phyloP scores from a whole-genome alignment of 2,329 filamentous ascomycete genomes.

The Xylariaceae sp. region DNA sequence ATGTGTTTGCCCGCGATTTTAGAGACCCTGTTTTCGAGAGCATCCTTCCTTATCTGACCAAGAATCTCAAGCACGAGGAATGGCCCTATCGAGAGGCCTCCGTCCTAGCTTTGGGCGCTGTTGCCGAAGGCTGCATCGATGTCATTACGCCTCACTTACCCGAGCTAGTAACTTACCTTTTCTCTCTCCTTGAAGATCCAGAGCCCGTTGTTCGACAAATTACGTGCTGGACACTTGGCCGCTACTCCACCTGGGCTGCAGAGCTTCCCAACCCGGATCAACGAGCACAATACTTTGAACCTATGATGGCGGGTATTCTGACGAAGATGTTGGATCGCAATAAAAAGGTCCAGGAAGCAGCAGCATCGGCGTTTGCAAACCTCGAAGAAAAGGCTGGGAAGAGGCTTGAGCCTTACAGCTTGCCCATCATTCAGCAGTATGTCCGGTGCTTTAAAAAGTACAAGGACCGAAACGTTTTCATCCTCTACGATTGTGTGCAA shows the following conservation, averaged over 20 bases:
- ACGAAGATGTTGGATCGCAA: conserved; percentile 94
- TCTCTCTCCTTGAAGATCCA: conserved; percentile 75
- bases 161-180: conserved; percentile 83
- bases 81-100: conserved; percentile 94
- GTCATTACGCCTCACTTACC: conserved; percentile 87
- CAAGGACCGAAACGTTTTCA: conserved; percentile 99
- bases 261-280: conserved; percentile 63
- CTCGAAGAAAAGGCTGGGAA: conserved; percentile 89
- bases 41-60: conserved; percentile 87
- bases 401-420: conserved; percentile 76
- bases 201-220: conserved; percentile 94
- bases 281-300: conserved; percentile 78
- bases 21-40: conserved; percentile 82
- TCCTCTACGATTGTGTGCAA: conserved; percentile 97
- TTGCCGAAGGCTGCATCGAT: conserved; percentile 90
- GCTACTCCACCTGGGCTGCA: conserved; percentile 91
- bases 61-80: conserved; percentile 80
- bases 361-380: conserved; percentile 91
- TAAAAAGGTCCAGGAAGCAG: conserved; percentile 96
- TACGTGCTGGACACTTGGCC: conserved; percentile 93
- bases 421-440: conserved; percentile 87
- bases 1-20: conserved; percentile 90
- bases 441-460: conserved; percentile 89
- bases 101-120: conserved; percentile 87
- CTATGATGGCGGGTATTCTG: conserved; percentile 95